Conservation (phyloP, 495 filamentous ascomycete species). For the Podospora fimiseda region DNA sequence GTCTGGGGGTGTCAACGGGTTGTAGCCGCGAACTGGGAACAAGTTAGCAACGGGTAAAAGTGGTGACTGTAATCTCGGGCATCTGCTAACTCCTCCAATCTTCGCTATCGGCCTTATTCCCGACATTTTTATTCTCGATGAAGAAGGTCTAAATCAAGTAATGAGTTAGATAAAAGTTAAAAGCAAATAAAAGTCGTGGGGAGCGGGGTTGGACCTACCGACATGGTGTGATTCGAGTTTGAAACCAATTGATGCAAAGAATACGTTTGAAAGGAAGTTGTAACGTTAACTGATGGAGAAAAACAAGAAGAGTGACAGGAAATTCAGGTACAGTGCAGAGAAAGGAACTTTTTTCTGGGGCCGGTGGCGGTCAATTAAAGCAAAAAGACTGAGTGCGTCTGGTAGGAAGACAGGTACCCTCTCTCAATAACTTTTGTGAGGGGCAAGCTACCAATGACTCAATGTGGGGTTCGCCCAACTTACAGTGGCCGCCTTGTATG, state of each 20-base stretch:
- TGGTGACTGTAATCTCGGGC: background rate
- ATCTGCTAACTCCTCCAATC: slow-evolving; percentile 76
- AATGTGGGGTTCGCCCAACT: background rate
- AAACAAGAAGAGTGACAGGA: too few relatives aligned
- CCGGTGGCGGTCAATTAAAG: background rate
- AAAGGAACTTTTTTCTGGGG: background rate
- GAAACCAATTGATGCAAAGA: too few relatives aligned
- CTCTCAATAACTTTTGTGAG: background rate
- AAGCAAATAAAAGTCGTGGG: background rate
- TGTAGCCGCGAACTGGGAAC: slow-evolving; percentile 73
- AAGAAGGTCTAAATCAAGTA: slow-evolving; percentile 45
- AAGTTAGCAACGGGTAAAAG: slow-evolving; percentile 9
- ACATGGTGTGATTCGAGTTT: too few relatives aligned
- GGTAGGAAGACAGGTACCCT: too few relatives aligned
- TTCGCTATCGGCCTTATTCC: slow-evolving; percentile 71
- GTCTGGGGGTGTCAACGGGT: slow-evolving; percentile 87
- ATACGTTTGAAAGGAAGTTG: too few relatives aligned
- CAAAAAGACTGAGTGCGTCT: background rate
- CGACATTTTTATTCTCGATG: slow-evolving; percentile 84
- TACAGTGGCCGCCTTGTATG: too few relatives aligned
- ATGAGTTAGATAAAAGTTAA: slow-evolving; percentile 3
- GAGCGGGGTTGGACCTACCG: slow-evolving; percentile 14
- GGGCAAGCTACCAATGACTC: background rate
- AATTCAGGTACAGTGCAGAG: background rate
- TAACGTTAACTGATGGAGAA: too few relatives aligned